Evolutionary conservation across 2,329 filamentous ascomycete species (phyloP).

Genomic region (Emmonsiellopsis sp.): DNA sequence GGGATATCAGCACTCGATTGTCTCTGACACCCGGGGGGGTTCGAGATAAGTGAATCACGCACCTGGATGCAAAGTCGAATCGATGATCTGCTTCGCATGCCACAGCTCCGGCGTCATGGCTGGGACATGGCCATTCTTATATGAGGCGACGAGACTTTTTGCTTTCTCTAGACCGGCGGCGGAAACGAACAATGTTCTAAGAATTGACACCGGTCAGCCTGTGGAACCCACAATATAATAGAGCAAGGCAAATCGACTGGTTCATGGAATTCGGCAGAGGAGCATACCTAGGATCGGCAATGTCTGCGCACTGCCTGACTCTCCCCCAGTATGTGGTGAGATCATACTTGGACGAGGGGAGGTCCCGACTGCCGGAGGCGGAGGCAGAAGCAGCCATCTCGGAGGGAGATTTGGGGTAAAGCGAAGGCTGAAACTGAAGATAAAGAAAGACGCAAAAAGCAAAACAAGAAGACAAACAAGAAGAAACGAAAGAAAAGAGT

Average conservation of each 20-base stretch:
- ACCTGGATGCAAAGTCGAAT: constrained; percentile 94
- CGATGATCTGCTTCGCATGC: constrained; percentile 93
- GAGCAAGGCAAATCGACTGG: background rate
- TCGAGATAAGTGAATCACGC: constrained; percentile 23
- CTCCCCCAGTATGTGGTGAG: constrained; percentile 90
- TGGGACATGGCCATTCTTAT: constrained; percentile 70
- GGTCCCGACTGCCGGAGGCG: constrained; percentile 61
- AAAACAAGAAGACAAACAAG: too few species aligned
- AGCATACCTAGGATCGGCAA: constrained; percentile 90
- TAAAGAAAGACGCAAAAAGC: too few species aligned
- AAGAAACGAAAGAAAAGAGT: too few species aligned
- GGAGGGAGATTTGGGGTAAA: background rate
- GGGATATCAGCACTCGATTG: background rate
- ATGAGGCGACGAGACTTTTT: constrained; percentile 69
- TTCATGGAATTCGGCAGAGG: constrained; percentile 1
- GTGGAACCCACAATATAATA: background rate
- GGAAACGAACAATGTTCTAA: constrained; percentile 78
- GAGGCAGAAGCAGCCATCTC: constrained; percentile 48
- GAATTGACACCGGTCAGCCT: background rate
- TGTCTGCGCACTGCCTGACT: constrained; percentile 77
- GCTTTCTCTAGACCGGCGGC: constrained; percentile 71
- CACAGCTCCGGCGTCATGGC: constrained; percentile 87
- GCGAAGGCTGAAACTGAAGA: background rate
- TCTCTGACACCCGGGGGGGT: background rate
- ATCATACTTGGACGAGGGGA: constrained; percentile 88